Evolutionary conservation across 164 flowering plant species (phyloP).

Genomic region (Paratinospora sagittata): DNA sequence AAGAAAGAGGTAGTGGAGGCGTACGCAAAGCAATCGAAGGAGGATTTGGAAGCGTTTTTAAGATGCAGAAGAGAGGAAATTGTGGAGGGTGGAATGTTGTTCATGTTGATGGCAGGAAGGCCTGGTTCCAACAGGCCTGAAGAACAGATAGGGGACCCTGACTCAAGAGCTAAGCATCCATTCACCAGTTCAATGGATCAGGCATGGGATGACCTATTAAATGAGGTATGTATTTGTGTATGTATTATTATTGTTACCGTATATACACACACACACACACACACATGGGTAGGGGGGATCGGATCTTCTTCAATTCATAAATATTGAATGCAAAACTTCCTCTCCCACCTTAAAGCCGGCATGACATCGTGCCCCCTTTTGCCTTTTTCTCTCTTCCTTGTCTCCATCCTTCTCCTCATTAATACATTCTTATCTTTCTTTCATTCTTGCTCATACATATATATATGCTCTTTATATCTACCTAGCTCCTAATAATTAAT

Average conservation of each 20-base stretch:
- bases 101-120: conserved; percentile 37
- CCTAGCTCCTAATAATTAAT: too few species aligned
- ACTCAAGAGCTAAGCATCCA: conserved; percentile 41
- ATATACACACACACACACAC: too few species aligned
- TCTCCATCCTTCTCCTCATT: conserved; percentile 14
- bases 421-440: conserved; percentile 6
- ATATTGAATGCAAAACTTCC: conserved; percentile 19
- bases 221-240: conserved; percentile 6
- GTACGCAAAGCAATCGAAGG: conserved; percentile 33
- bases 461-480: too few species aligned
- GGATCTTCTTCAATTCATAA: background rate
- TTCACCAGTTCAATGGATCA: conserved; percentile 39
- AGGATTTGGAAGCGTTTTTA: conserved; percentile 31
- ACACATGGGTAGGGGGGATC: background rate
- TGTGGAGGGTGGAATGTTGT: conserved; percentile 31
- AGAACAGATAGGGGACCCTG: conserved; percentile 34
- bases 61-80: conserved; percentile 35
- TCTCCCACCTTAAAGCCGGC: conserved; percentile 18
- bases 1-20: conserved; percentile 39
- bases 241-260: background rate
- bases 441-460: background rate
- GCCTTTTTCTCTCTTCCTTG: conserved; percentile 7
- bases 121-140: conserved; percentile 22
- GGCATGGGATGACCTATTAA: conserved; percentile 39
- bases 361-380: conserved; percentile 12